Evolutionary conservation across 2,329 filamentous ascomycete genomes (phyloP), one percentile per base, ranked within the genome.

Genomic region (Penicillium concentricum): DNA sequence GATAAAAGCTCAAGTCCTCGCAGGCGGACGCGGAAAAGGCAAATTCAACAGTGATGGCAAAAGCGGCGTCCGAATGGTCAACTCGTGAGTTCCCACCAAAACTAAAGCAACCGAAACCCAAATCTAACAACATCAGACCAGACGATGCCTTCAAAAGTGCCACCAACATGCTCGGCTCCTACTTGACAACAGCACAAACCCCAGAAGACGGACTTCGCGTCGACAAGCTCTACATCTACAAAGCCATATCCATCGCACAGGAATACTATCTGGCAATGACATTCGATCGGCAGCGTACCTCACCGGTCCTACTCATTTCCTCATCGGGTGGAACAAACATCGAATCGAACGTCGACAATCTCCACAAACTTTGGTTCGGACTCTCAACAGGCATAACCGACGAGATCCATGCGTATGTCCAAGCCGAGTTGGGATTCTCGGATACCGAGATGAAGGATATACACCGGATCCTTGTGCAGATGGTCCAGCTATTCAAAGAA

Each of bases 261-360:
- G 67, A 73, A 48, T 81, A 73, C 70, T 78, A 78, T 51, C 48
- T 81, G 0, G 69, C 73, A 7, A 68, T 81, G 46, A 74, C 74
- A 0, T 69, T 82, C 37, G 77, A 81, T 43, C 76, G 79, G 4
- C 72, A 77, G n/a, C 68, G 66, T 15, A 74, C 65, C 48, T 65
- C 62, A 13, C 79, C 79, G 0, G 63, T 69, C 0, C 61, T 81
- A 4, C 60, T 78, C 5, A 60, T 78, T 2, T 77, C 74, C 5
- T 34, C 16, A 68, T 64, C 26, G 51, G 71, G 71, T 2, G 71
- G 71, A 3, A 64, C 70, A 1, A 59, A 73, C 42, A 69, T 74
- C 42, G 71, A 74, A 51, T 62, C 61, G 5, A 67, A 68, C 44
- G 44, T 61, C 1, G 59, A 66, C 26, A 61, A 64, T 32, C 59